Base-by-base conservation (phyloP, 257 asterid genomes). In the Striga asiatica region DNA sequence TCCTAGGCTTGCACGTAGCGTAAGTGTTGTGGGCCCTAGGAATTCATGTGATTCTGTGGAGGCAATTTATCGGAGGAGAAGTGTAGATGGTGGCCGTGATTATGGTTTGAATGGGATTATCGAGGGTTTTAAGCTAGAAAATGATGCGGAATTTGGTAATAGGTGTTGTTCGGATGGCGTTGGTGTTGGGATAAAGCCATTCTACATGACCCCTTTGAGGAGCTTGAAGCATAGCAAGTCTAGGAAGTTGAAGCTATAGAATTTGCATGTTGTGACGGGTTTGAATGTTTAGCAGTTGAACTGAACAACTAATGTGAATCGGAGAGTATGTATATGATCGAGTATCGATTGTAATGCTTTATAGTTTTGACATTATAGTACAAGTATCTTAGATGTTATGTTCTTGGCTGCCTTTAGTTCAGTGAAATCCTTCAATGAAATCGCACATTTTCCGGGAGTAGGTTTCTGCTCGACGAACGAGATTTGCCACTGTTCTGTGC, bases 121-220 rank as follows among this genome's bases (percentile, higher is more conserved):
- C n/a, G 88, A 67, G 58, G 79, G 69, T 8, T 78, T 71, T 38
- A 60, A 68, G 52, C 72, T 74, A 70, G 86, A 76, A 67, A 58
- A 79, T 48, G 74, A 71, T 46, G 48, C 12, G 66, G 75, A n/a
- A n/a, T n/a, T n/a, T n/a, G n/a, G 80, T 50, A 51, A 54, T 19
- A 73, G 73, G 17, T 63, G 66, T 51, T 50, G 68, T 13, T 61
- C 83, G 3, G 68, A 62, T 37, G 74, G 71, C 39, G 64, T 78
- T 20, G 84, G 76, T 10, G 68, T 65, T 38, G 82, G 80, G 43
- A 57, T 64, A 2, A 53, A 67, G 34, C 93, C 94, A 1, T 82
- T 88, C 76, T 82, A 88, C 73, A 70, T 84, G 84, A 80, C 92
- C 35, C 95, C 97, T 6, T 56, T 82, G 81, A 76, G 83, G 74